These are phyloP conservation scores for Salix koriyanagi DNA, from an alignment of 345 rosid genomes.

Conservation along the genomic window DNA sequence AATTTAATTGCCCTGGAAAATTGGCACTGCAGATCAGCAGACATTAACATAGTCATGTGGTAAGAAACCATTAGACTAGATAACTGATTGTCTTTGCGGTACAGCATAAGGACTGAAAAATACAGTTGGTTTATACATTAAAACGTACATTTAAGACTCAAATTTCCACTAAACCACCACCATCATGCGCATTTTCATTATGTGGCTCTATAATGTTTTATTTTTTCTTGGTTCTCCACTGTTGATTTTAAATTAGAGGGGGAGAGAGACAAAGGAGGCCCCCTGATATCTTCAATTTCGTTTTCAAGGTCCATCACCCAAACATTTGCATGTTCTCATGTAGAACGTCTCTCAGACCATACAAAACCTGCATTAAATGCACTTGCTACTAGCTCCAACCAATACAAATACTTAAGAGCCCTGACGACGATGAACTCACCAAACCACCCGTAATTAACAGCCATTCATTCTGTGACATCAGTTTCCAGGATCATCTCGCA, in stretches of 20 bases:
- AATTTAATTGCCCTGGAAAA: too few relatives aligned
- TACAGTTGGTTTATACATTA: not conserved
- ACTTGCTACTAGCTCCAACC: slow-evolving; percentile 21
- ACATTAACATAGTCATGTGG: not conserved
- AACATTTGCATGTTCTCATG: slow-evolving; percentile 62
- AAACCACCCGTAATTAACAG: not conserved
- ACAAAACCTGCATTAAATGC: slow-evolving; percentile 52
- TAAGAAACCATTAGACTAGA: not conserved
- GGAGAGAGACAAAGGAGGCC: slow-evolving; percentile 35
- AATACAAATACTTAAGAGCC: slow-evolving; percentile 31
- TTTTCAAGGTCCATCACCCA: slow-evolving; percentile 32
- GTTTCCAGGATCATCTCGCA: not conserved
- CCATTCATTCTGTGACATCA: not conserved
- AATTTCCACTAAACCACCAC: too few relatives aligned
- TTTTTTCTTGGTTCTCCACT: slow-evolving; percentile 3
- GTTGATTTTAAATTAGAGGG: slow-evolving; percentile 13
- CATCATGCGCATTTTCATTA: not conserved
- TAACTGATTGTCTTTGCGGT: not conserved
- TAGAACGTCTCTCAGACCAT: slow-evolving; percentile 27
- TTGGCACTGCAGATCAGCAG: too few relatives aligned
- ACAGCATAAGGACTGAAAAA: not conserved
- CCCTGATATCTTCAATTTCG: slow-evolving; percentile 34
- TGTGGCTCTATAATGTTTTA: not conserved
- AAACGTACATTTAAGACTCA: too few relatives aligned
- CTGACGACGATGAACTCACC: slow-evolving; percentile 18